Base-by-base conservation (phyloP, 768 basidiomycete genomes). In the Boletus subcaerulescens region DNA sequence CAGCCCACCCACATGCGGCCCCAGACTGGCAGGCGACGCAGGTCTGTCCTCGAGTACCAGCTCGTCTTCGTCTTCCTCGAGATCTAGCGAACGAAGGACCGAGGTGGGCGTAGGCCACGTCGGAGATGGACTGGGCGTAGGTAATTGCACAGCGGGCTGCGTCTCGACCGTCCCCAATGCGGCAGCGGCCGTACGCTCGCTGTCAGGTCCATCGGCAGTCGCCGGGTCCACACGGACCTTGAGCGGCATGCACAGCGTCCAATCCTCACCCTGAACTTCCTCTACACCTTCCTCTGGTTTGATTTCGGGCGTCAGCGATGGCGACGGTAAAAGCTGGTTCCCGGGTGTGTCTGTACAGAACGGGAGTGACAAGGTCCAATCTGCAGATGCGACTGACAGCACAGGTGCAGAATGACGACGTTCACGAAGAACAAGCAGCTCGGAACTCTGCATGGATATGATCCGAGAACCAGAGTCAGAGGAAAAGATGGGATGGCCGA, bases 221-320 rank as follows among this genome's bases (percentile, higher is more conserved):
- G 58, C 52, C 13, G 36, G 35, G 5, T 20, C 48, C 2, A 43
- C 55, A 0, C 43, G 57, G 17, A 29, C 36, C 31, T 68, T 64
- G 56, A 71, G 59, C 17, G 69, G 66, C 71, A 71, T 72, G 6
- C 66, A 70, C 9, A 70, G 50, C 32, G 69, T 70, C 69, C 69
- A 70, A 29, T 70, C 69, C 7, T 70, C 70, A 22, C 40, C 38
- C 20, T 56, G 35, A 2, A 48, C 45, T 12, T 48, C 61, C n/a
- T 62, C 64, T 53, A 55, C 8, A 11, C 18, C 45, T 0, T 8
- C 4, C 33, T 57, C 50, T 1, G 48, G 15, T n/a, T 58, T 36
- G 5, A 31, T 36, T n/a, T 41, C 26, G 0, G 52, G 56, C 22
- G 50, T 49, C 45, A 45, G 15, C 24, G 15, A 26, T 10, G 55